Conservation (phyloP, 2,329 filamentous ascomycete genomes). For the Claviceps monticola region DNA sequence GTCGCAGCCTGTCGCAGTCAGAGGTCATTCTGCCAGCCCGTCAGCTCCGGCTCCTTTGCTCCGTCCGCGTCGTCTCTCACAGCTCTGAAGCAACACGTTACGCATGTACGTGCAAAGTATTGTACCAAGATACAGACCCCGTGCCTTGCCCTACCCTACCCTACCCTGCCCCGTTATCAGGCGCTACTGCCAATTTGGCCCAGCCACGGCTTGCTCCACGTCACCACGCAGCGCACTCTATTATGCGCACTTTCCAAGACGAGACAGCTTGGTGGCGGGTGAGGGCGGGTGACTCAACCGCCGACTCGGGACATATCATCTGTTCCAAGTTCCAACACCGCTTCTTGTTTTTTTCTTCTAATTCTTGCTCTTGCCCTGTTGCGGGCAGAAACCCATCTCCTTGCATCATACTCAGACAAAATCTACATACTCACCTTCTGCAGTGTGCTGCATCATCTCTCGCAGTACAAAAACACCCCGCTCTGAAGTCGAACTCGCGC, state of each 20-base stretch:
- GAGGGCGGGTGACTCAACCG: slow-evolving; percentile 9
- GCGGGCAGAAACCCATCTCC: background rate
- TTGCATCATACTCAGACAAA: background rate
- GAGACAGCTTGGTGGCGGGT: background rate
- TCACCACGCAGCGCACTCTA: background rate
- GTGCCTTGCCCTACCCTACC: background rate
- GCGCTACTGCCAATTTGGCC: no score
- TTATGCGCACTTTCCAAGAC: background rate
- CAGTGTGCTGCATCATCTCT: background rate
- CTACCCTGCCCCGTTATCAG: background rate
- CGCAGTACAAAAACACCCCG: slow-evolving; percentile 23
- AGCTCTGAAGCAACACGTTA: slow-evolving; percentile 13
- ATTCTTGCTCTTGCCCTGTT: background rate
- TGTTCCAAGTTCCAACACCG: background rate
- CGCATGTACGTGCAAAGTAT: slow-evolving; percentile 8
- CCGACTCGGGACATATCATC: background rate
- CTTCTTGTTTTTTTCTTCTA: background rate
- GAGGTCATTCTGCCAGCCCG: slow-evolving; percentile 41
- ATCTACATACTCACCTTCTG: background rate
- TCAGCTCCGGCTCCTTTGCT: slow-evolving; percentile 17
- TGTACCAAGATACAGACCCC: background rate
- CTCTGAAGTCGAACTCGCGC: slow-evolving; percentile 28
- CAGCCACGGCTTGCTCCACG: background rate
- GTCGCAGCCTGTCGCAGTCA: slow-evolving; percentile 52
- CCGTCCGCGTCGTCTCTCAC: slow-evolving; percentile 10